These are phyloP conservation scores for Lachnellula arida DNA, from an alignment of 2,329 filamentous ascomycete genomes.

Conservation along the genomic window DNA sequence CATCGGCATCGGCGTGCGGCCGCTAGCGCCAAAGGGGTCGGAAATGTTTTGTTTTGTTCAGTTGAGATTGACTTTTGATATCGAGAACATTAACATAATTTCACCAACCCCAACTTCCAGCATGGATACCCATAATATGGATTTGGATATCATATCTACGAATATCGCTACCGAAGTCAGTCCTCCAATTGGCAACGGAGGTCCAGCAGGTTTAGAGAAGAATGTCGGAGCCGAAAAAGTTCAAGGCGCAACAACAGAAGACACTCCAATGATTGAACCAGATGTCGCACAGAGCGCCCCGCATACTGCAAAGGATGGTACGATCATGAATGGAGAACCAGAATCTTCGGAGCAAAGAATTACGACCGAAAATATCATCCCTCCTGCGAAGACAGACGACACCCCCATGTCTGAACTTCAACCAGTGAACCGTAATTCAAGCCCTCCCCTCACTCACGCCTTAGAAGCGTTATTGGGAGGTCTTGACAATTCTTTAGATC, in stretches of 20 bases:
- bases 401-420: background rate
- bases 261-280: too few species aligned
- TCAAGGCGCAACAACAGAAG: too few species aligned
- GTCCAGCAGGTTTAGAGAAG: background rate
- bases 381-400: background rate
- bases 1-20: slow-evolving; percentile 3
- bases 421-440: slow-evolving; percentile 1
- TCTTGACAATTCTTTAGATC: slow-evolving; percentile 10
- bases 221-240: background rate
- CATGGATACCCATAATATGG: slow-evolving; percentile 17
- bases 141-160: slow-evolving; percentile 12
- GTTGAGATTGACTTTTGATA: background rate
- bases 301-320: too few species aligned
- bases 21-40: slow-evolving; percentile 1
- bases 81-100: background rate
- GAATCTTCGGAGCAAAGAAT: background rate
- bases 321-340: too few species aligned
- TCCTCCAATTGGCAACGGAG: background rate
- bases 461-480: slow-evolving; percentile 28
- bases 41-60: slow-evolving; percentile 5
- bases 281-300: too few species aligned
- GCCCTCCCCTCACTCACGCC: slow-evolving; percentile 24
- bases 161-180: background rate
- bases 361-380: background rate
- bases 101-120: slow-evolving; percentile 7